Base-by-base conservation (phyloP, 2,329 filamentous ascomycete species). In the Sphaerulina populicola region DNA sequence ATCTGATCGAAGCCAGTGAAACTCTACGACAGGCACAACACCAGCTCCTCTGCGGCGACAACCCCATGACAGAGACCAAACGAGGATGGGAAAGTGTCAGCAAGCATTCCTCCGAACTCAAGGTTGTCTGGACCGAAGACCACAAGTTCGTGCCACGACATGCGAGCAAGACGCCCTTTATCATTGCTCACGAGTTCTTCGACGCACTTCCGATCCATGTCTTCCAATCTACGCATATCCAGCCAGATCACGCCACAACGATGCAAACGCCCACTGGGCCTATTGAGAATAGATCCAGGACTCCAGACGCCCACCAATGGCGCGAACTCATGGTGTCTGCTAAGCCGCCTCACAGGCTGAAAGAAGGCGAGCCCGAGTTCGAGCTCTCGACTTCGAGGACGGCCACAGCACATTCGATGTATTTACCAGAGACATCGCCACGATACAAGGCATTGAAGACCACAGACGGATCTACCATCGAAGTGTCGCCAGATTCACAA, bases 181-280 rank as follows among this genome's bases (percentile, higher is more conserved):
- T 98, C 54, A 80, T 97, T 44, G 93, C 93, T 4, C 93, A 98
- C 68, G 93, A 98, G 67, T 97, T 98, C 75, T 98, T 98, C 72
- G 93, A 98, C 62, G 93, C 93, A 2, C 82, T 98, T 0, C 93
- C 93, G 31, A 96, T 98, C 60, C 90, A 98, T 68, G 83, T 88
- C 54, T 98, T 98, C 67, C 85, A 97, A 68, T 85, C 87, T 11
- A 77, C 91, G 45, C 65, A 56, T 56, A 56, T 64, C 14, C 58
- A 57, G 50, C 67, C 50, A 6, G 52, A 57, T 10, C 64, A 47
- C 70, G 45, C 51, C 11, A 66, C 75, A 35, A 64, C 70, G 4
- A 67, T 69, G 59, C 62, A 75, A n/a, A 72, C 72, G 35, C 74
- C 76, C 44, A 71, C 69, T 62, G 73, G 71, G 8, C 69, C 73